Percentiles rank a stretch among this genome's conserved stretches.
These are phyloP conservation scores for Saccharomyces hybrid DNA, from an alignment of 1,139 yeast genomes.

Conservation along the genomic window DNA sequence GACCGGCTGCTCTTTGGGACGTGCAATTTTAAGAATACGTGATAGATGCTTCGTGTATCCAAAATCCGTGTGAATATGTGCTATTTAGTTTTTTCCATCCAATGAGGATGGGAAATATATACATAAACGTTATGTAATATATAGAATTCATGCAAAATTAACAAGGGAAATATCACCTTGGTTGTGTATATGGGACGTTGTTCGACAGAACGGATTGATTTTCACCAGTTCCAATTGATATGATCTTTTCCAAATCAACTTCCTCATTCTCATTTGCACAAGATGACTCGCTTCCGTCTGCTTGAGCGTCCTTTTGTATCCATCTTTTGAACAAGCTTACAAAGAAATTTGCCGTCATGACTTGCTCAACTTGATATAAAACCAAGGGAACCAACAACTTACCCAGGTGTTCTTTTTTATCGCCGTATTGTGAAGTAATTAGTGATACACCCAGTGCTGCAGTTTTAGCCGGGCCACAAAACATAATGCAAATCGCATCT, in stretches of 20 bases:
- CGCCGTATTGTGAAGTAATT: conserved; percentile 72
- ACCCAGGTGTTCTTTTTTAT: conserved; percentile 54
- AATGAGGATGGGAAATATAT: not conserved
- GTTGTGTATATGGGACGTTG: not conserved
- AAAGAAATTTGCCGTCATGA: conserved; percentile 63
- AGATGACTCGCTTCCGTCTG: not conserved
- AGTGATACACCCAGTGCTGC: conserved; percentile 87
- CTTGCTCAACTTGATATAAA: conserved; percentile 80
- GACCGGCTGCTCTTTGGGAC: conserved; percentile 61
- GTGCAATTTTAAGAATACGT: conserved; percentile 34
- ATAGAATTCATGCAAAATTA: not conserved
- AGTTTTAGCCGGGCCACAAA: conserved; percentile 90
- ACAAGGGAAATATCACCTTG: not conserved
- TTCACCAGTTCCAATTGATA: not conserved
- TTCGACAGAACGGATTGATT: not conserved
- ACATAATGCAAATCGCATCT: conserved; percentile 73
- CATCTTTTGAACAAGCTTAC: conserved; percentile 60
- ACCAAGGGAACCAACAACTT: conserved; percentile 72
- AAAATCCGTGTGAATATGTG: not conserved
- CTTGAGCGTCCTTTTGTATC: conserved; percentile 28
- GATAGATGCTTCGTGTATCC: conserved; percentile 4
- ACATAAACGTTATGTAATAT: not conserved
- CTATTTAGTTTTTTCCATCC: not conserved
- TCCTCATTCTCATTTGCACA: not conserved
- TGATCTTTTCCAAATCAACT: not conserved